Base-by-base conservation (phyloP, 2,329 filamentous ascomycete genomes). In the Aspergillus sergii region DNA sequence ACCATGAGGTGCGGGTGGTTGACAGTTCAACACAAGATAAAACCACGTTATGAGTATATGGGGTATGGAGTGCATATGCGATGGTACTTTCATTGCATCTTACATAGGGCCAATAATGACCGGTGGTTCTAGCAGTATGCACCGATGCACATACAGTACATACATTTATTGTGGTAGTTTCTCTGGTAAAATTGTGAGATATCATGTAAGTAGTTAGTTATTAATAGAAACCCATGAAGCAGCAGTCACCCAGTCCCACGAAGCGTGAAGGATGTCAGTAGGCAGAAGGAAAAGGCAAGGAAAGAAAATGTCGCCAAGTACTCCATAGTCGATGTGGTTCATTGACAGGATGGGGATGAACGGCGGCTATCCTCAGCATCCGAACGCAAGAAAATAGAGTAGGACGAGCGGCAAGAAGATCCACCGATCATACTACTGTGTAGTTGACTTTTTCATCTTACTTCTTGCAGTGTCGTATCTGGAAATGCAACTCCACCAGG, bases 401-500 rank as follows among this genome's bases (percentile, higher is more conserved):
- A 51, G 34, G 26, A 34, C 23, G 51, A 39, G 51, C 51, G 51
- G 51, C 51, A 55, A 55, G 30, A 26, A 39, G 51, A 55, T 55
- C 51, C 51, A 59, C 46, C 14, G 58, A 59, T 54, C 41, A 19
- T 16, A 26, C 39, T 41, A n/a, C 39, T n/a, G 19, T 41, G 28
- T 26, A 46, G n/a, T 39, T 39, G 30, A 2, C 30, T 11, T 36
- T 54, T 32, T 58, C n/a, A 39, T 39, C 16, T 39, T 56, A 30
- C 23, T 11, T 16, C 21, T 54, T 48, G 21, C 26, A 19, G 23
- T 39, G n/a, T 55, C n/a, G 51, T 55, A 58, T 41, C 28, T 30
- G 48, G 23, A 46, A 32, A 23, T 32, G 36, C 21, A 65, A 46
- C 61, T 51, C 19, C 39, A 61, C 19, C 43, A 63, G n/a, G 62